A percentile compares a stretch with the other conserved stretches of the same genome.
Conservation (phyloP, 441 rosid species). For the Eugenia klotzschiana region DNA sequence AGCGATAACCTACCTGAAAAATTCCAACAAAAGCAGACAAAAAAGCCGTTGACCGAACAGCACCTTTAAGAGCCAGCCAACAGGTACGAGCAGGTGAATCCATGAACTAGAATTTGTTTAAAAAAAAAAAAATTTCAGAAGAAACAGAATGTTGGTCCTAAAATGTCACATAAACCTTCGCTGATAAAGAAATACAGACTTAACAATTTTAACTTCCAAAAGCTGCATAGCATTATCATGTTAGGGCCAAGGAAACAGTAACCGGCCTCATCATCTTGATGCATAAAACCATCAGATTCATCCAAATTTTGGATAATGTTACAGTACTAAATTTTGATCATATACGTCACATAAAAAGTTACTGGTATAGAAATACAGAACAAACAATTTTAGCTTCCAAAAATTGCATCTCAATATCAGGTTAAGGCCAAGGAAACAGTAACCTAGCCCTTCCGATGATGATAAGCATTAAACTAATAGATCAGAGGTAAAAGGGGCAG, state of each 20-base stretch:
- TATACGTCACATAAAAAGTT: not conserved
- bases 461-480: not conserved
- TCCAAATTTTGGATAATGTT: not conserved
- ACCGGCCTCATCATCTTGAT: not conserved
- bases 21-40: conserved; percentile 95
- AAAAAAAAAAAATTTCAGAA: not conserved
- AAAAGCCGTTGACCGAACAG: conserved; percentile 86
- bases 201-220: not conserved
- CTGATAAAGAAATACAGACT: not conserved
- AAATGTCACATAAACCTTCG: not conserved
- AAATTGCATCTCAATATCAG: not conserved
- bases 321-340: not conserved
- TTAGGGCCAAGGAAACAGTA: not conserved
- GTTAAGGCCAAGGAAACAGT: not conserved
- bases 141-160: not conserved
- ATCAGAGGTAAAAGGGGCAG: not conserved
- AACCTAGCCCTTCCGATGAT: not conserved
- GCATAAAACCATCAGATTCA: not conserved
- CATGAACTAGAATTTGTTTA: conserved; percentile 44
- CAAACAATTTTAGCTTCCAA: not conserved
- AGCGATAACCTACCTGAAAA: conserved; percentile 58
- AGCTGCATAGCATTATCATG: not conserved
- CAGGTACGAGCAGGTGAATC: conserved; percentile 81
- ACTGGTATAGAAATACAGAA: not conserved
- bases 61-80: conserved; percentile 77